Evolutionary conservation across 2,329 filamentous ascomycete genomes (phyloP), one percentile per base, ranked within the genome.

Genomic region (Aureobasidium uvarum): DNA sequence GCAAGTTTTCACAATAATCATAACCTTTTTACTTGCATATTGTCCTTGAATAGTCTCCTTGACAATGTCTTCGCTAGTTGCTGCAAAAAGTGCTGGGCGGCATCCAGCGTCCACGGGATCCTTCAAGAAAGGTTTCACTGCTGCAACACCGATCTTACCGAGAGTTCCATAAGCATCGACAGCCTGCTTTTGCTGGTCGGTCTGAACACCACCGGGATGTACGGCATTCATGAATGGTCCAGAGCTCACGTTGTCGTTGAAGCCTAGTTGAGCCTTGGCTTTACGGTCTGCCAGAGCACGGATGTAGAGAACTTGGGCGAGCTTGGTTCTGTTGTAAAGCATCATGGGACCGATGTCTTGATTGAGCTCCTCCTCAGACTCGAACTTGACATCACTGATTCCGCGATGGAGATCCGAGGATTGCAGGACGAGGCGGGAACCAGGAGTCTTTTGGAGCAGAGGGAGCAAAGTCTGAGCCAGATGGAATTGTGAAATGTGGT

Each of bases 291-390:
- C 71, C 1, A 84, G 71, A 1, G 79, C 77, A 8, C 75, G 77
- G 11, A 78, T 74, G 48, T 82, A 80, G 6, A 83, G 72, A 16
- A 84, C 72, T 66, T 82, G 78, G 1, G 81, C 81, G 16, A 84
- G 78, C 70, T 84, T 84, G 8, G 77, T 78, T 58, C 81, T 78
- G 51, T 75, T 77, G 73, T 84, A 83, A n/a, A 83, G 74, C 25
- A 77, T 77, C 36, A 74, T 76, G 1, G 81, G 71, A 1, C 81
- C 81, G 54, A 84, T 78, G 64, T 83, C 81, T 38, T 75, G 72
- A 67, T 83, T 83, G 31, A 84, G 78, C 67, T 83, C 81, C 0
- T 75, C 71, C 18, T 82, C 64, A n/a, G 74, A 73, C n/a, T 71
- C 71, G 70, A 83, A 84, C 7, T 75, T 71, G 62, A 76, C 74